A percentile compares a stretch with the other conserved stretches of the same genome.
phyloP scores from a whole-genome alignment of 257 asterid genomes.

The Agastache rugosa region DNA sequence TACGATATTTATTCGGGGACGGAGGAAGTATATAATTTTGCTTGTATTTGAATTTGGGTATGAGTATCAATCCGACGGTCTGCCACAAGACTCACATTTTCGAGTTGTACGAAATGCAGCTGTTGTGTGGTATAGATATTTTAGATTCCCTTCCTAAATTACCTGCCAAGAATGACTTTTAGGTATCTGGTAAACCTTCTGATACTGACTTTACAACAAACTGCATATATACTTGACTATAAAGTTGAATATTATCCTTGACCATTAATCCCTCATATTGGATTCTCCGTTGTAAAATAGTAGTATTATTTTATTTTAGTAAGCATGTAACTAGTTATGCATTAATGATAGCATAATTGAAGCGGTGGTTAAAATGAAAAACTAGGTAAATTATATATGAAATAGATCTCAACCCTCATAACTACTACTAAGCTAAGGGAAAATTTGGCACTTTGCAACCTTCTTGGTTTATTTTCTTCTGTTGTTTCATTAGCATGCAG shows the following conservation, averaged over 20 bases:
- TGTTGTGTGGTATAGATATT: constrained; percentile 3
- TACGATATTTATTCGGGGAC: too few relatives aligned
- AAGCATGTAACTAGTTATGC: not conserved
- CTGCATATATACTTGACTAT: constrained; percentile 23
- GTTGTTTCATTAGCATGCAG: too few relatives aligned
- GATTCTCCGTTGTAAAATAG: not conserved
- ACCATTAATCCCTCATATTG: not conserved
- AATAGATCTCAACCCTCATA: too few relatives aligned
- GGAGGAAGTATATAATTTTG: too few relatives aligned
- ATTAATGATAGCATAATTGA: not conserved
- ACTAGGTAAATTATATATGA: too few relatives aligned
- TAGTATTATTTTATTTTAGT: not conserved
- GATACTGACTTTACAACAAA: constrained; percentile 24
- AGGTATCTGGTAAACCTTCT: constrained; percentile 29
- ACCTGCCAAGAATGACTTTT: constrained; percentile 19
- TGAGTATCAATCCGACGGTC: too few relatives aligned
- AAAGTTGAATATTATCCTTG: constrained; percentile 21
- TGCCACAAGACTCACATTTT: too few relatives aligned
- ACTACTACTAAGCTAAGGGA: too few relatives aligned
- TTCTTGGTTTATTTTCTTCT: too few relatives aligned
- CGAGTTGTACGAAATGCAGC: too few relatives aligned
- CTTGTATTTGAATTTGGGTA: not conserved
- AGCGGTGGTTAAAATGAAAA: too few relatives aligned
- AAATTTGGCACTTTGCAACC: too few relatives aligned
- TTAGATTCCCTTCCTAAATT: constrained; percentile 3